phyloP scores from a whole-genome alignment of 2,329 filamentous ascomycete genomes.

The Grosmannia huntii region DNA sequence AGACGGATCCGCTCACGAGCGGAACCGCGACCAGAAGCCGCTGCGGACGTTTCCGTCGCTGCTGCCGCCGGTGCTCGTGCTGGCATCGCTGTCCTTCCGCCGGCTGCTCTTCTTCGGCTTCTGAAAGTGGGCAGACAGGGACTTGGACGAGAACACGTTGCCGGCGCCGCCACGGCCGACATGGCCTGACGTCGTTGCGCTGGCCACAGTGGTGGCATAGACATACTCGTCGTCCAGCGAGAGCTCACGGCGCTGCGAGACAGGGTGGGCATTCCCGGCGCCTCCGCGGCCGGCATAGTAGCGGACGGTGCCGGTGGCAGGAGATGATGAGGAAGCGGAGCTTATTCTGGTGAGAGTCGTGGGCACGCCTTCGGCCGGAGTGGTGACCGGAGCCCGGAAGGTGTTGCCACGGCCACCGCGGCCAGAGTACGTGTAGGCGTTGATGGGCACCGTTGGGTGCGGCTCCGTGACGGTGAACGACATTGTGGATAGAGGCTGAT shows the following conservation, averaged over 20 bases:
- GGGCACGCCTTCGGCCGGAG: slow-evolving; percentile 37
- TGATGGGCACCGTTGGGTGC: slow-evolving; percentile 31
- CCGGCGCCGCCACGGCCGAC: slow-evolving; percentile 53
- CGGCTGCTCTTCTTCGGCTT: slow-evolving; percentile 8
- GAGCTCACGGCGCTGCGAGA: slow-evolving; percentile 42
- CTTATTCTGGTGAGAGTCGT: slow-evolving; percentile 28
- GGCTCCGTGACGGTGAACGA: slow-evolving; percentile 34
- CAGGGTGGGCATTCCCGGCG: slow-evolving; percentile 48
- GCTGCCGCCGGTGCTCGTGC: slow-evolving; percentile 10
- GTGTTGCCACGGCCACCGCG: slow-evolving; percentile 45
- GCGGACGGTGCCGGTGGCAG: slow-evolving; percentile 28
- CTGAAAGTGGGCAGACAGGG: slow-evolving; percentile 5
- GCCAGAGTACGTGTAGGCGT: slow-evolving; percentile 38
- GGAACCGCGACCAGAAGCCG: slow-evolving; percentile 22
- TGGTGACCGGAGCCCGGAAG: slow-evolving; percentile 29
- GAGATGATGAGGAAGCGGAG: slow-evolving; percentile 29
- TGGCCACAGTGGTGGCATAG: slow-evolving; percentile 38
- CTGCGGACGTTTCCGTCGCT: slow-evolving; percentile 6
- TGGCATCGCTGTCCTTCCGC: slow-evolving; percentile 19
- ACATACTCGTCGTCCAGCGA: slow-evolving; percentile 56
- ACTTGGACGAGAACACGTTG: slow-evolving; percentile 29
- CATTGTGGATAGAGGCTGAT: slow-evolving; percentile 19
- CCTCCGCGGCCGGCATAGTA: slow-evolving; percentile 57
- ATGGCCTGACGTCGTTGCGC: slow-evolving; percentile 40
- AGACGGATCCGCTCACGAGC: not conserved